These are phyloP conservation scores for Hippophae tibetana DNA, from an alignment of 306 rosid species.

Conservation along the genomic window DNA sequence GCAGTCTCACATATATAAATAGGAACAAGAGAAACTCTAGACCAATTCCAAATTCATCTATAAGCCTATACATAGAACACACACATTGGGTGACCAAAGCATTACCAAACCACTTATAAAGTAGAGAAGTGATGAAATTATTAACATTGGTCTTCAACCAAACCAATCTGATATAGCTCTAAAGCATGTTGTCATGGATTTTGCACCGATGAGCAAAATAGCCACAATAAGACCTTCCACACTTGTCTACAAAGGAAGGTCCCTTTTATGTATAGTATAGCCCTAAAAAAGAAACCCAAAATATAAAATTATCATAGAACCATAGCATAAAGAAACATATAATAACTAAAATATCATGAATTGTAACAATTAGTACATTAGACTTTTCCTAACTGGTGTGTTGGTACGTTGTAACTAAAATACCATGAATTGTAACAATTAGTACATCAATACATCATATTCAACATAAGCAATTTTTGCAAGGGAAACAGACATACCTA, in stretches of 20 bases:
- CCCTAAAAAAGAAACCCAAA: constrained; percentile 36
- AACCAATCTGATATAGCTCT: constrained; percentile 57
- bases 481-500: too few species aligned
- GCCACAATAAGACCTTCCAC: constrained; percentile 86
- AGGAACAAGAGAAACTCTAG: constrained; percentile 72
- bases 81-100: constrained; percentile 76
- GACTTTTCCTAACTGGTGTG: too few species aligned
- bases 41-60: constrained; percentile 80
- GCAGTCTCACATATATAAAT: constrained; percentile 75
- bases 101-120: constrained; percentile 58
- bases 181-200: constrained; percentile 52
- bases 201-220: constrained; percentile 74
- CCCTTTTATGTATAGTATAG: constrained; percentile 59
- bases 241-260: constrained; percentile 31
- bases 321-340: too few species aligned
- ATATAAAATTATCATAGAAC: too few species aligned
- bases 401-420: too few species aligned
- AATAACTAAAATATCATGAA: too few species aligned
- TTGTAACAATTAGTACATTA: too few species aligned
- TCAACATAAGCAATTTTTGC: too few species aligned
- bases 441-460: too few species aligned
- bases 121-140: constrained; percentile 53
- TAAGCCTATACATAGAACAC: constrained; percentile 46
- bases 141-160: constrained; percentile 73
- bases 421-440: too few species aligned